Base-by-base conservation (phyloP, 208 protist species). In the Crithidia sp. region DNA sequence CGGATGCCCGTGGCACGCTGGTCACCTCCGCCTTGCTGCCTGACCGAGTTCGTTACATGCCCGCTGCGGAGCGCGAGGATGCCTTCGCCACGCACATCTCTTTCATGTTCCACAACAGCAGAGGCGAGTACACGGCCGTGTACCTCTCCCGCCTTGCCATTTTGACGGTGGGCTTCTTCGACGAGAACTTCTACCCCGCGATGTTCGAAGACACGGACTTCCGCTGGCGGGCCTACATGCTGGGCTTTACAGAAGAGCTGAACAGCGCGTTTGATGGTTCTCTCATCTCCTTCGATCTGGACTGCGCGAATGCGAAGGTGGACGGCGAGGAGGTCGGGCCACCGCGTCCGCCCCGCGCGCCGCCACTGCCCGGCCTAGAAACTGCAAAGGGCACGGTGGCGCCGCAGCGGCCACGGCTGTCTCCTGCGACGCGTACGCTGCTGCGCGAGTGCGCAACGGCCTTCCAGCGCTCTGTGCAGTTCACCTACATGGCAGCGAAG, bases 141-240 rank as follows among this genome's bases (percentile, higher is more conserved):
- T 64, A 76, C 13, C 16, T 89, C 6, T 78, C 84, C 5, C 87
- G 84, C 7, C 74, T 87, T 7, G 82, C 82, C 2, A 59, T 89
- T 13, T 45, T 72, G 45, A 77, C 74, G 53, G 81, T 80, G 8
- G 87, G 81, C 41, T 87, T 80, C 74, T 83, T 87, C 45, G 83
- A 91, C 62, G 83, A 91, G 41, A 91, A 89, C 50, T 82, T 79
- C 56, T 89, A 80, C 37, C 81, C 83, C 41, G 71, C 62, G 39
- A 75, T 81, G 56, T 77, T 81, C 67, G 86, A 91, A 7, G 81
- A 87, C 49, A 72, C 68, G 2, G 84, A 92, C 77, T 79, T 67
- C 53, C 72, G 73, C 36, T 80, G 61, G 68, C 79, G 84, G 17
- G 61, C 78, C 13, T 9, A 53, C 8, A 28, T 78, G n/a, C 71